phyloP scores from a whole-genome alignment of 2,329 filamentous ascomycete genomes.

The Penicillium janthinellum region DNA sequence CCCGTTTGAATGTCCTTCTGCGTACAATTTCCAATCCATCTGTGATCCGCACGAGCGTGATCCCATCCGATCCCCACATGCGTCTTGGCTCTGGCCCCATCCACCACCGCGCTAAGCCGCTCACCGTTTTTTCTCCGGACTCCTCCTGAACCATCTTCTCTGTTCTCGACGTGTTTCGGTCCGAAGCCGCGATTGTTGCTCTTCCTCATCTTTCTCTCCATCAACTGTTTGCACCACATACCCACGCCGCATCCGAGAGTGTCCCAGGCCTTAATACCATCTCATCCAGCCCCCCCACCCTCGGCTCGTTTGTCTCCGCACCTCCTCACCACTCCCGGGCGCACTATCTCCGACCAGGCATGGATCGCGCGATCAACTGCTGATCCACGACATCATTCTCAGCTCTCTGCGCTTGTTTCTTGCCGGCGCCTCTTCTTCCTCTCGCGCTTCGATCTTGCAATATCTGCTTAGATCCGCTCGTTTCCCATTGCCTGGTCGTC shows the following conservation, averaged over 20 bases:
- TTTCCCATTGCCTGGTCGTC: too few relatives aligned
- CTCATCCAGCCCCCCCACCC: background rate
- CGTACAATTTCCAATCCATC: background rate
- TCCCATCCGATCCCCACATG: constrained; percentile 23
- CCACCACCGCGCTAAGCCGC: constrained; percentile 22
- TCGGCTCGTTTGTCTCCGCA: constrained; percentile 11
- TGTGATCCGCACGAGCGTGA: background rate
- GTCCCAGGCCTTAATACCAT: background rate
- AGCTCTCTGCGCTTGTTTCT: background rate
- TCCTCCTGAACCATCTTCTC: constrained; percentile 10
- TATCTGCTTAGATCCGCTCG: background rate
- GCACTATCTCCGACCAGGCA: constrained; percentile 22
- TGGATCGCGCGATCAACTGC: constrained; percentile 25
- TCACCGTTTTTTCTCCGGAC: constrained; percentile 28
- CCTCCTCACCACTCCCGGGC: constrained; percentile 12
- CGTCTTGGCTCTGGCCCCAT: constrained; percentile 18
- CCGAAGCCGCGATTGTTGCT: constrained; percentile 2
- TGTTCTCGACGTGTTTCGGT: constrained; percentile 6
- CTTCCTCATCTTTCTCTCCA: background rate
- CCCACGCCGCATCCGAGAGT: background rate
- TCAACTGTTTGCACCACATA: background rate
- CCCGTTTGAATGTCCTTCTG: background rate
- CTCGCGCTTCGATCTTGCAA: background rate
- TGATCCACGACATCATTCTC: constrained; percentile 15
- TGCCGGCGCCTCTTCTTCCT: background rate